Conservation (phyloP, 495 filamentous ascomycete species). For the Xylaria sp. region DNA sequence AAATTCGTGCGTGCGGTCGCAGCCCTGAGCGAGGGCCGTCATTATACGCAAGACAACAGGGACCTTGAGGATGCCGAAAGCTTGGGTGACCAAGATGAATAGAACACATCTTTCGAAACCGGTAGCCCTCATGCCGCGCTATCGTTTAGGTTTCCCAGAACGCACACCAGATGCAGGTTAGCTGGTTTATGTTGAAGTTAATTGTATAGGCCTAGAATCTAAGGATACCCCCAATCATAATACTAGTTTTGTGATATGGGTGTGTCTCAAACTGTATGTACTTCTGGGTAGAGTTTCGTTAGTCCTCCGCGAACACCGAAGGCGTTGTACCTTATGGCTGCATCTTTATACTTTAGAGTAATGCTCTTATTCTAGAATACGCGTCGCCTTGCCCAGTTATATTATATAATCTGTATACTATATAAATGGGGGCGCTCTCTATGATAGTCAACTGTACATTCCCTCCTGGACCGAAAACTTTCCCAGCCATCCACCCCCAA, state of each 20-base stretch:
- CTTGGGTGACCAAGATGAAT: slow-evolving; percentile 23
- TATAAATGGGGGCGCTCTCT: background rate
- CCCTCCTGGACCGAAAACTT: background rate
- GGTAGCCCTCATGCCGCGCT: background rate
- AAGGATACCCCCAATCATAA: background rate
- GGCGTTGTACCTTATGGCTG: background rate
- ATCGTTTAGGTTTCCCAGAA: background rate
- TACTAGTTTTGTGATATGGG: background rate
- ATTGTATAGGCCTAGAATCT: background rate
- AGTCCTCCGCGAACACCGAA: background rate
- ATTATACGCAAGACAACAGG: slow-evolving; percentile 27
- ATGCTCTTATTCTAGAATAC: background rate
- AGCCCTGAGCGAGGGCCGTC: slow-evolving; percentile 27
- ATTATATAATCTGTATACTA: background rate
- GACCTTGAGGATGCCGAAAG: slow-evolving; percentile 21
- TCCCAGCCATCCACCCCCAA: background rate
- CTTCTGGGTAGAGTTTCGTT: background rate
- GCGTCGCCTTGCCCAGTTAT: background rate
- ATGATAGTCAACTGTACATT: background rate
- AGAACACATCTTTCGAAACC: background rate
- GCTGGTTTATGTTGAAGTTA: background rate
- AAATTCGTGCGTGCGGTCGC: slow-evolving; percentile 37
- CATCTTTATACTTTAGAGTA: background rate
- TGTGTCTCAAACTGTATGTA: background rate
- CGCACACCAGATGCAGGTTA: background rate